Evolutionary conservation across 495 filamentous ascomycete genomes (phyloP).

Genomic region (Aspergillus bridgeri): DNA sequence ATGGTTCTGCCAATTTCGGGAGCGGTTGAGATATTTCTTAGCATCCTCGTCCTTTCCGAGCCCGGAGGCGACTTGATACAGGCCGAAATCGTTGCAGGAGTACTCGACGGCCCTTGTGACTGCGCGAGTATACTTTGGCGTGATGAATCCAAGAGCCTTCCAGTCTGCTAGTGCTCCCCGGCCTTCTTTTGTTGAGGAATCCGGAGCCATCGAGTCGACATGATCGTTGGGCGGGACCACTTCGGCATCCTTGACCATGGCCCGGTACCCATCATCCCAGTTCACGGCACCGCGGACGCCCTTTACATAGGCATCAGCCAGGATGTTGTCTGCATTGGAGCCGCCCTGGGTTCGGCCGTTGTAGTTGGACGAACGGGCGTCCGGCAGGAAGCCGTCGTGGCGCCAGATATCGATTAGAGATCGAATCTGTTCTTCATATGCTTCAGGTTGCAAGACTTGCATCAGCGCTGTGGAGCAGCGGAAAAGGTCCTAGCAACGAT

Average conservation of each 20-base stretch:
- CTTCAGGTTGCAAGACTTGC: conserved; percentile 60
- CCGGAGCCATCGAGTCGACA: conserved; percentile 55
- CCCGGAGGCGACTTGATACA: conserved; percentile 51
- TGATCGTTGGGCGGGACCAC: conserved; percentile 59
- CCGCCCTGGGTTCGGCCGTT: conserved; percentile 71
- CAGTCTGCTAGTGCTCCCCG: conserved; percentile 70
- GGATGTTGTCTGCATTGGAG: conserved; percentile 69
- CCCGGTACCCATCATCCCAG: conserved; percentile 65
- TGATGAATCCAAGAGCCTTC: conserved; percentile 61
- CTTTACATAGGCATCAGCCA: conserved; percentile 74
- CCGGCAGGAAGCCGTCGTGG: conserved; percentile 63
- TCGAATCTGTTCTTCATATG: conserved; percentile 64
- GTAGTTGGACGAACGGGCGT: conserved; percentile 65
- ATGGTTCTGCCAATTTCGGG: conserved; percentile 68
- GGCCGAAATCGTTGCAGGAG: conserved; percentile 62
- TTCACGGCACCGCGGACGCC: conserved; percentile 61
- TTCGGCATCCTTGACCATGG: conserved; percentile 72
- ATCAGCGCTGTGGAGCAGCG: conserved; percentile 61
- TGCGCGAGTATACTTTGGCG: conserved; percentile 56
- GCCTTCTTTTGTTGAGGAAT: conserved; percentile 66
- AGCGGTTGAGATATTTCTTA: conserved; percentile 59
- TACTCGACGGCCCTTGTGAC: conserved; percentile 70
- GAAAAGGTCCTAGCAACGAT: conserved; percentile 51
- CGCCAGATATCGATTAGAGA: conserved; percentile 70
- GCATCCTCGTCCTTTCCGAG: conserved; percentile 50